phyloP scores from a whole-genome alignment of 345 rosid genomes.

The Mallotus nudiflorus region DNA sequence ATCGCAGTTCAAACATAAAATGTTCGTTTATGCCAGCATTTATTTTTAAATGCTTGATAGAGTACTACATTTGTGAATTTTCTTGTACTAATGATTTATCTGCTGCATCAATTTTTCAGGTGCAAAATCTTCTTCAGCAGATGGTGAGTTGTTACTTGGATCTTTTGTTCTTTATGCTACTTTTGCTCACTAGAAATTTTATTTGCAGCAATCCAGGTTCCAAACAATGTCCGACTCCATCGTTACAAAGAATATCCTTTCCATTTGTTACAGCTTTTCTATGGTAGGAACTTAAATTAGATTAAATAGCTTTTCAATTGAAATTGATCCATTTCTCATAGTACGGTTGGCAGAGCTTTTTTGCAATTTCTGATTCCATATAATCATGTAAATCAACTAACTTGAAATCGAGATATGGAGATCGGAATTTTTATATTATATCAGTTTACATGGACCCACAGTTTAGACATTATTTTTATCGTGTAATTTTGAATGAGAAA shows the following conservation, averaged over 20 bases:
- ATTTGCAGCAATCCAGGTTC: slow-evolving; percentile 82
- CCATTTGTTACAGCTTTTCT: neutral
- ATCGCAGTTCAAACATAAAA: too few species aligned
- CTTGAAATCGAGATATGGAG: too few species aligned
- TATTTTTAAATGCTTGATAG: too few species aligned
- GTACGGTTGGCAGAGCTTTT: slow-evolving; percentile 1
- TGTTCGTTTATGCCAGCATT: too few species aligned
- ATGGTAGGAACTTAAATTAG: too few species aligned
- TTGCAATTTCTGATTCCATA: too few species aligned
- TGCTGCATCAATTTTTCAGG: slow-evolving; percentile 41
- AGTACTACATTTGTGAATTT: neutral
- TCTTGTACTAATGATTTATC: neutral
- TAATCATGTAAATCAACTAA: too few species aligned
- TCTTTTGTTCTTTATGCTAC: slow-evolving; percentile 9
- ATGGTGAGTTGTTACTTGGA: slow-evolving; percentile 52
- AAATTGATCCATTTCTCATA: neutral
- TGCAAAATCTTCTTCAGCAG: slow-evolving; percentile 72
- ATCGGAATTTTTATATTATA: too few species aligned
- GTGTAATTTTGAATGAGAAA: neutral
- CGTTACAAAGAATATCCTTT: slow-evolving; percentile 76
- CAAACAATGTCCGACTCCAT: slow-evolving; percentile 93
- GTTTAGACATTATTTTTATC: neutral
- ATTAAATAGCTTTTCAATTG: neutral
- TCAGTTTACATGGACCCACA: neutral
- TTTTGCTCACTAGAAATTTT: slow-evolving; percentile 17